Evolutionary conservation across 495 filamentous ascomycete species (phyloP).

Genomic region (Podospora appendiculata): DNA sequence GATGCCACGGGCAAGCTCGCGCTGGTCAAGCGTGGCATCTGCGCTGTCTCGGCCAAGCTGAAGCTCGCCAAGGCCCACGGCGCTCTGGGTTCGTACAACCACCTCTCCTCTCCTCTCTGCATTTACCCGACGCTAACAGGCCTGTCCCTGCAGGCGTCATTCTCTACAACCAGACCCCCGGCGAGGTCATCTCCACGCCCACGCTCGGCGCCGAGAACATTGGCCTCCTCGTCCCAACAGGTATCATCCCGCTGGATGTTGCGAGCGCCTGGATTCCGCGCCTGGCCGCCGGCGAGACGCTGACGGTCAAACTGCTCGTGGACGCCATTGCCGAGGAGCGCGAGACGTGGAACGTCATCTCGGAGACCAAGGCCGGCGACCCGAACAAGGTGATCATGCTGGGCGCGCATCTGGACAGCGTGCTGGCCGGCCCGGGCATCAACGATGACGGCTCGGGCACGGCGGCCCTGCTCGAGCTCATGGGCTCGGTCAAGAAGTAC

Average conservation of each 20-base stretch:
- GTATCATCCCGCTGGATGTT: slow-evolving; percentile 31
- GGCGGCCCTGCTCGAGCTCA: slow-evolving; percentile 45
- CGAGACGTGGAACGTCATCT: slow-evolving; percentile 56
- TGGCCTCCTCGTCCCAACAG: slow-evolving; percentile 20
- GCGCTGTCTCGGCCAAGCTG: slow-evolving; percentile 53
- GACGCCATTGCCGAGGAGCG: slow-evolving; percentile 39
- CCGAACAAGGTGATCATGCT: slow-evolving; percentile 55
- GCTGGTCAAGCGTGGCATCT: slow-evolving; percentile 54
- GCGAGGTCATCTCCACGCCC: slow-evolving; percentile 43
- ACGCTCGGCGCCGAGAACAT: slow-evolving; percentile 22
- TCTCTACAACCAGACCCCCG: slow-evolving; percentile 55
- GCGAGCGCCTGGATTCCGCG: slow-evolving; percentile 39
- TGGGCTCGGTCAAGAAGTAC: slow-evolving; percentile 55
- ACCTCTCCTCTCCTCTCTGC: slow-evolving; percentile 12
- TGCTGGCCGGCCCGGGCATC: slow-evolving; percentile 48
- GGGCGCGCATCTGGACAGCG: slow-evolving; percentile 65
- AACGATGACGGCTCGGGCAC: slow-evolving; percentile 48
- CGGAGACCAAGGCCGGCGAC: slow-evolving; percentile 57
- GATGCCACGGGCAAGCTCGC: slow-evolving; percentile 49
- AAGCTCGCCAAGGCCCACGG: slow-evolving; percentile 49
- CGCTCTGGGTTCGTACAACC: slow-evolving; percentile 42
- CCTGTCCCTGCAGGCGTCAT: slow-evolving; percentile 15
- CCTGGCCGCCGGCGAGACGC: slow-evolving; percentile 25
- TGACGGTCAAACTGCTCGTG: slow-evolving; percentile 15
- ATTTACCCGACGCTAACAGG: background rate